Evolutionary conservation across 768 basidiomycete genomes (phyloP).

Genomic region (Calocybe cyanea): DNA sequence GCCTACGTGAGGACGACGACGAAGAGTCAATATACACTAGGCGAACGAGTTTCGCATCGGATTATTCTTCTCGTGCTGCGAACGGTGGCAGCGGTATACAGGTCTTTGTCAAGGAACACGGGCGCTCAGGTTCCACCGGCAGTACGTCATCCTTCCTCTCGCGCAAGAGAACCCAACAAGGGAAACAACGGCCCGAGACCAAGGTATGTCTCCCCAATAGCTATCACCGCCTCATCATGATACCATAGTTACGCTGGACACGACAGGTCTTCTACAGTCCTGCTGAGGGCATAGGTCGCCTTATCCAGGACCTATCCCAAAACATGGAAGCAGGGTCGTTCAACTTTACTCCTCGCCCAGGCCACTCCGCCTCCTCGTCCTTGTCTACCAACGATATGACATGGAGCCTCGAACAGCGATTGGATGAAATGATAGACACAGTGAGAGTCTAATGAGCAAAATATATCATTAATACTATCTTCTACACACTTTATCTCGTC

Average conservation of each 20-base stretch:
- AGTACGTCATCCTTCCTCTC: conserved; percentile 61
- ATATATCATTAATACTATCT: conserved; percentile 19
- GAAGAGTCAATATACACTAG: conserved; percentile 63
- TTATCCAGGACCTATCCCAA: conserved; percentile 80
- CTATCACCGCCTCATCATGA: conserved; percentile 12
- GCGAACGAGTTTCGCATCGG: conserved; percentile 71
- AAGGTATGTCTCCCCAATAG: conserved; percentile 51
- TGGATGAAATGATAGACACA: conserved; percentile 67
- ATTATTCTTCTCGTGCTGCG: conserved; percentile 54
- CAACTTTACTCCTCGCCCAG: conserved; percentile 48
- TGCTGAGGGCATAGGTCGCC: conserved; percentile 72
- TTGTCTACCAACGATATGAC: conserved; percentile 59
- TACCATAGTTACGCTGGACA: conserved; percentile 25
- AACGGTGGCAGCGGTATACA: conserved; percentile 56
- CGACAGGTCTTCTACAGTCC: conserved; percentile 72
- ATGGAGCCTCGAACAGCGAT: conserved; percentile 73
- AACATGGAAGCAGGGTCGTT: conserved; percentile 82
- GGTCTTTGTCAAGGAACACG: conserved; percentile 75
- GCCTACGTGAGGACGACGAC: conserved; percentile 76
- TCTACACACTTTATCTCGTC: conserved; percentile 20
- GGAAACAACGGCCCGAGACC: conserved; percentile 71
- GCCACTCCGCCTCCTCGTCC: conserved; percentile 62
- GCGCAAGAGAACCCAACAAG: conserved; percentile 51
- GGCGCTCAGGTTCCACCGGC: conserved; percentile 59
- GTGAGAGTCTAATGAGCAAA: conserved; percentile 25